Evolutionary conservation across 2,329 filamentous ascomycete species (phyloP), one percentile per base, ranked within the genome.

Genomic region (Trichoderma guizhouense): DNA sequence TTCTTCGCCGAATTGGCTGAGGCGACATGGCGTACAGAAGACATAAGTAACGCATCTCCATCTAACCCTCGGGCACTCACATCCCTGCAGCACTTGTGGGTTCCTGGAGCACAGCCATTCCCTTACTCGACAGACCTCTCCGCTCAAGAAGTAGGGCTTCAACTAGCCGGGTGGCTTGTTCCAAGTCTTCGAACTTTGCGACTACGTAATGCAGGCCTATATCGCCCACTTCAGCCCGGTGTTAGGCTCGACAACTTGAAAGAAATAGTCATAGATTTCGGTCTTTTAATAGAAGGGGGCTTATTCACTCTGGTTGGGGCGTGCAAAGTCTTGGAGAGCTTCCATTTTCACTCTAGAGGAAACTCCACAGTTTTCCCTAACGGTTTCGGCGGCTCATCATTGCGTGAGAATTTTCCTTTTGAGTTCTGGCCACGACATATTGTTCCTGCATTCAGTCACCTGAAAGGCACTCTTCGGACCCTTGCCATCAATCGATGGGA

Each of bases 401-500:
- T 26, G 30, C 30, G 32, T 32, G n/a, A 3, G 30, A 32, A 26
- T 15, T 32, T 26, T 18, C 15, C 65, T 15, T 24, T 12, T 4
- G 68, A 70, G 26, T 70, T 70, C 28, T 24, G 30, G 6, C 68
- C 68, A 5, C 60, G 63, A 26, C 30, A 70, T 32, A 70, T 70
- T 14, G 47, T 70, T 15, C 68, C 68, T n/a, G 68, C 68, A 7
- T 70, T 70, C n/a, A 11, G 60, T 3, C 58, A 70, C n/a, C 21
- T 70, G 3, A 47, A 28, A 15, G 28, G 68, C 18, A 70, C 68
- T 24, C 68, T 70, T 24, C 36, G 57, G n/a, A 55, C 3, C 28
- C 60, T 70, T 28, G 60, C 60, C 2, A 70, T 70, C 26, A 70
- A 70, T 24, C 68, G 64, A n/a, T 67, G 64, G 64, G 32, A 67